Conservation (phyloP, 495 filamentous ascomycete genomes). For the Xylaria castorea region DNA sequence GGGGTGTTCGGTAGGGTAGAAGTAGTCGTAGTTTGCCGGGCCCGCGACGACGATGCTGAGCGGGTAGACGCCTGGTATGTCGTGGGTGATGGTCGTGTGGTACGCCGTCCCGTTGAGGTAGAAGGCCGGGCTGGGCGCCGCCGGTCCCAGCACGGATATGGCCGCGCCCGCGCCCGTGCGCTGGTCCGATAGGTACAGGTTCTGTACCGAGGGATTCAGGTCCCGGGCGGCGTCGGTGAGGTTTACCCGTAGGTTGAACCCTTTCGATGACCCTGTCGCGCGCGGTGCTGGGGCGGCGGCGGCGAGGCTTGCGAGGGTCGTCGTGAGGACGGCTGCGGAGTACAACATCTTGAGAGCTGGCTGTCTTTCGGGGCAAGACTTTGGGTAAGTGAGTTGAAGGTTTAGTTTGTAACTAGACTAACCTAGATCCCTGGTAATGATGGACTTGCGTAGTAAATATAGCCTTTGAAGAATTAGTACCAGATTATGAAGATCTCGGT, state of each 20-base stretch:
- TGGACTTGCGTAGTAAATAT: not conserved
- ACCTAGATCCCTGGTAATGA: too few relatives aligned
- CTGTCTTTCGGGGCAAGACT: not conserved
- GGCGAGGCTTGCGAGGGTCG: not conserved
- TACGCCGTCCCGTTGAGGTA: conserved; percentile 15
- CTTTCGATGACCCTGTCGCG: not conserved
- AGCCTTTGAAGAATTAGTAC: not conserved
- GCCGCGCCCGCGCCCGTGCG: not conserved
- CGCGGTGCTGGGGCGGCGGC: not conserved
- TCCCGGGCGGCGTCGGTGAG: not conserved
- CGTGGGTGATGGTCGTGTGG: conserved; percentile 13
- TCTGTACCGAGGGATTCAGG: not conserved
- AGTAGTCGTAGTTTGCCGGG: not conserved
- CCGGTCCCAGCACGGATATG: not conserved
- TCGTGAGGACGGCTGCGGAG: not conserved
- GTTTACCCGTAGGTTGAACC: conserved; percentile 11
- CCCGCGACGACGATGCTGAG: not conserved
- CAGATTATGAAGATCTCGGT: not conserved
- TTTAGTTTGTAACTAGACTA: too few relatives aligned
- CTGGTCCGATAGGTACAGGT: not conserved
- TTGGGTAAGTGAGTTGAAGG: not conserved
- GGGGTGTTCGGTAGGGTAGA: conserved; percentile 12
- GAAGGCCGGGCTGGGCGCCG: not conserved
- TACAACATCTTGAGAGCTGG: conserved; percentile 5
- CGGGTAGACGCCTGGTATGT: not conserved